Evolutionary conservation across 1,284 basidiomycete species (phyloP), one percentile per base, ranked within the genome.

Genomic region (Cutaneotrichosporon sp.): DNA sequence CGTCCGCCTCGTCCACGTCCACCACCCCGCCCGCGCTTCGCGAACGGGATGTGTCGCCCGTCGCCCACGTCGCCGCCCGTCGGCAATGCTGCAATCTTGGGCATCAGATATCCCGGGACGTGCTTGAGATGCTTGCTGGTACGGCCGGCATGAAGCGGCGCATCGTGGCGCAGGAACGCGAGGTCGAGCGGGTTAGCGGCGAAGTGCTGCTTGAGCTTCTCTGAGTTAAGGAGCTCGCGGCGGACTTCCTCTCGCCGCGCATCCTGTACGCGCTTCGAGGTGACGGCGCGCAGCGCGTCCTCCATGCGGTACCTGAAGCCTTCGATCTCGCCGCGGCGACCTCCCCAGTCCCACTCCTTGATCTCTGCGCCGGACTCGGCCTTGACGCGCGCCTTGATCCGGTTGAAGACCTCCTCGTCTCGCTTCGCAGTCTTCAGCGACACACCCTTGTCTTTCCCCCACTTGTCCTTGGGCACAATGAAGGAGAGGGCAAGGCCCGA

Each of bases 231-330:
- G 55, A 99, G 89, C 81, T 99, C 97, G 56, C 88, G 82, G 80
- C 97, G 96, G 72, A 99, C 82, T 81, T 99, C 97, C 80, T 96
- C 96, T 59, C 97, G 85, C 68, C 95, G 83, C 1, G 97, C 97
- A 79, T 99, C 97, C 70, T 88, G 86, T 66, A 99, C 88, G 6
- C 89, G 87, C 64, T 87, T 89, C 67, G 88, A 85, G 58, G 96
- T 99, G 30, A 98, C 94, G 59, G 89, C 86, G 69, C 92, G 85
- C 70, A 99, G 79, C 2, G 93, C 97, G 78, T 99, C 97, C 75
- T 95, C 91, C 92, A 98, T 98, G 60, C 97, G 86, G 81, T 99
- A 99, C 70, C 95, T 84, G 83, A 99, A 99, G n/a, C 92, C 94
- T 72, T 98, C 94, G 49, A 98, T 92, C 82, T 97, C 81, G 38